A percentile compares a stretch with the other conserved stretches of the same genome.
phyloP scores from a whole-genome alignment of 2,329 filamentous ascomycete genomes.

The Penicillium sp. region DNA sequence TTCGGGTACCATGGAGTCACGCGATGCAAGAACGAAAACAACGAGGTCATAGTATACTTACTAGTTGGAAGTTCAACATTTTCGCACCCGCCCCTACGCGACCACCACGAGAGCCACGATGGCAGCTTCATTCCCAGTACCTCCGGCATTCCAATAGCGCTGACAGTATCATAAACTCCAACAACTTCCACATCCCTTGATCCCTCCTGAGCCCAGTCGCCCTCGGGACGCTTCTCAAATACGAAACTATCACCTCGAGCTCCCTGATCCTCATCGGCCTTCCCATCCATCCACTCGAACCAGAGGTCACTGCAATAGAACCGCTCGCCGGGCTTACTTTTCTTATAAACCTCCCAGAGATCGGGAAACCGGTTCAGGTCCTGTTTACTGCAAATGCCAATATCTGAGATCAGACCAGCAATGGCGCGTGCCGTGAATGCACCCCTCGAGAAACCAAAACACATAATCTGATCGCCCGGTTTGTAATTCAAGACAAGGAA shows the following conservation, averaged over 20 bases:
- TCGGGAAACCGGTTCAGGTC: conserved; percentile 20
- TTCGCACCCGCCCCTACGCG: conserved; percentile 7
- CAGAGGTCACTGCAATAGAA: conserved; percentile 21
- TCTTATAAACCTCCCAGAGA: conserved; percentile 21
- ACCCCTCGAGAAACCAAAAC: conserved; percentile 22
- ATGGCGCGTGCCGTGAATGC: conserved; percentile 21
- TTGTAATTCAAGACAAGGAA: conserved; percentile 22
- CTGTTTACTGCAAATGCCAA: conserved; percentile 18
- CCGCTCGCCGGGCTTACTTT: conserved; percentile 10
- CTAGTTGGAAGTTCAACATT: conserved; percentile 19
- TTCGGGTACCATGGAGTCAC: background rate
- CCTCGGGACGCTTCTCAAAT: conserved; percentile 10
- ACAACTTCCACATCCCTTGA: conserved; percentile 27
- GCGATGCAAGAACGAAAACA: background rate
- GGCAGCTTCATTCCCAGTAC: conserved; percentile 19
- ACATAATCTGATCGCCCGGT: conserved; percentile 21
- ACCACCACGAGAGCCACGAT: background rate
- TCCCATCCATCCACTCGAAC: conserved; percentile 21
- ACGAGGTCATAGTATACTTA: background rate
- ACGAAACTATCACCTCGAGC: conserved; percentile 11
- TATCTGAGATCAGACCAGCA: conserved; percentile 21
- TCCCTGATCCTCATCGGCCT: conserved; percentile 19
- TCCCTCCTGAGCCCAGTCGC: conserved; percentile 14
- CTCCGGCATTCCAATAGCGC: conserved; percentile 32
- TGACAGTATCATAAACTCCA: conserved; percentile 36